Base-by-base conservation (phyloP, 257 asterid species). In the Nicotiana paniculata region DNA sequence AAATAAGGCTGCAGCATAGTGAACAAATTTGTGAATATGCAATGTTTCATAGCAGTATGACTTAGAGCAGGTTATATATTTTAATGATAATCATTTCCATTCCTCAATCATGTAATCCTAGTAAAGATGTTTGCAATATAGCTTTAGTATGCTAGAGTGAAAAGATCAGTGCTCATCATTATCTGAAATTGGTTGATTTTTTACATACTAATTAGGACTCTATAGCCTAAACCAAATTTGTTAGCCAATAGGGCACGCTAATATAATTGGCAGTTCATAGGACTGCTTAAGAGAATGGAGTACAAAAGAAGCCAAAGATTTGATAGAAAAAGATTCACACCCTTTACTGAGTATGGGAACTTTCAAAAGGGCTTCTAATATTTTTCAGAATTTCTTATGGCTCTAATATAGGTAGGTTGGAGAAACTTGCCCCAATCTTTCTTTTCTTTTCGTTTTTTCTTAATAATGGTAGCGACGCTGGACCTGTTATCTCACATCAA, bases 141-240 rank as follows among this genome's bases (percentile, higher is more conserved):
- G 82, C 77, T 69, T 82, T 82, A 85, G 79, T 72, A 33, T 76
- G 77, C 81, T 86, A 86, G 90, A 88, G 89, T 83, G 85, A 77
- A 80, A 46, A 74, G 15, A 48, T 12, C 13, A 64, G 21, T 21
- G 6, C 24, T 72, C 78, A 72, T 72, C 59, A 24, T 24, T 48
- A 46, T 48, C 39, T 46, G 79, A 74, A 46, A 74, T 74, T 74
- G 79, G 39, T 43, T 46, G 5, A 70, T 11, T 24, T 46, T 48
- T 74, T 46, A 48, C 43, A 1, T 46, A 72, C 59, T 35, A 70
- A 26, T 64, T 13, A 3, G 35, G 26, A 64, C n/a, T 28, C 3
- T 32, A 65, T 65, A 30, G 48, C 2, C 10, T 39, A 39, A 1
- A 32, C n/a, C 10, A 64, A 28, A 37, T 64, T 13, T 30, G 43